Conservation (phyloP, 148 eudicot genomes). For the Spergularia marina region DNA sequence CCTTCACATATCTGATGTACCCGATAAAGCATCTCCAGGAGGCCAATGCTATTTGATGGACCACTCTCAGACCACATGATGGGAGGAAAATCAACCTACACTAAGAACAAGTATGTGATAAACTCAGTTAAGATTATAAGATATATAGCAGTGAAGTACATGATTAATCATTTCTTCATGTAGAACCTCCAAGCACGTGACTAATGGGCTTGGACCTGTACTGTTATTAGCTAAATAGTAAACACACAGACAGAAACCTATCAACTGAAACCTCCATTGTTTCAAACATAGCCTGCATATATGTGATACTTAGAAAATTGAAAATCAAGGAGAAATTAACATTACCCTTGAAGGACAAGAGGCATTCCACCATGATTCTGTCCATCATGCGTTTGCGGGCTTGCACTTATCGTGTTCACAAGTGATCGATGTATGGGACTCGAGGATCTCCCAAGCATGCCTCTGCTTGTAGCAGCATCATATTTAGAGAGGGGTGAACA, state of each 20-base stretch:
- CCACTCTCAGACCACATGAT: constrained; percentile 38
- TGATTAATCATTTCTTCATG: too few species aligned
- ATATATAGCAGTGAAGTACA: background rate
- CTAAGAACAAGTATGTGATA: constrained; percentile 17
- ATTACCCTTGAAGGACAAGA: constrained; percentile 58
- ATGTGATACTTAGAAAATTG: background rate
- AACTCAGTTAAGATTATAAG: constrained; percentile 16
- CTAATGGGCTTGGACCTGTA: too few species aligned
- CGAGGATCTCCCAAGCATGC: constrained; percentile 24
- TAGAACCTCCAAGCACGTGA: too few species aligned
- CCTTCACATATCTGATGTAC: constrained; percentile 35
- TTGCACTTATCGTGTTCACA: constrained; percentile 32
- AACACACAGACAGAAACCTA: background rate
- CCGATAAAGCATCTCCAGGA: constrained; percentile 45
- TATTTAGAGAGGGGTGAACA: constrained; percentile 36
- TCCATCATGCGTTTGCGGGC: constrained; percentile 28
- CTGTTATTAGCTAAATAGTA: too few species aligned
- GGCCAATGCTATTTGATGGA: constrained; percentile 48
- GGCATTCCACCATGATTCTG: constrained; percentile 30
- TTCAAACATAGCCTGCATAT: background rate
- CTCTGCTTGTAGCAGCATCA: constrained; percentile 25
- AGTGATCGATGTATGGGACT: constrained; percentile 24
- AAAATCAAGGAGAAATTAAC: background rate
- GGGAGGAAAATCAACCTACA: constrained; percentile 72
- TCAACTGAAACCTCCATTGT: background rate